phyloP scores from a whole-genome alignment of 805 yeast genomes.

The Groenewaldozyma salmanticensis region DNA sequence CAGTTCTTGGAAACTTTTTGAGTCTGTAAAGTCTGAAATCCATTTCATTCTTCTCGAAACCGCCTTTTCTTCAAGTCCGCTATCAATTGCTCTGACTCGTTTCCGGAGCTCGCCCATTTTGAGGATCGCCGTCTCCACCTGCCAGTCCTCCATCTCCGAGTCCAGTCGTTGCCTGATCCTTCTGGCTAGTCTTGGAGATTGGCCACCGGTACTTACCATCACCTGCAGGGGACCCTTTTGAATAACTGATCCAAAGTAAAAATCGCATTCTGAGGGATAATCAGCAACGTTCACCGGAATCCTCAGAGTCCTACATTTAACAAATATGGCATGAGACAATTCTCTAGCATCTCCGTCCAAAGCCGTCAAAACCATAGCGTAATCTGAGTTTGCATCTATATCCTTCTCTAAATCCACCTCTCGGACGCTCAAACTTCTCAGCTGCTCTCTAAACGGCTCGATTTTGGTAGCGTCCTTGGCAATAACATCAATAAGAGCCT shows the following conservation, averaged over 20 bases:
- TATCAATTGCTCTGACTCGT: constrained; percentile 40
- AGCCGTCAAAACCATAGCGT: constrained; percentile 64
- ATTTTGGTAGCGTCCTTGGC: constrained; percentile 14
- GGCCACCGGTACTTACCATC: constrained; percentile 77
- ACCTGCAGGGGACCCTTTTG: constrained; percentile 65
- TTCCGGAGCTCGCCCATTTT: constrained; percentile 50
- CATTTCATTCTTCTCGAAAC: constrained; percentile 61
- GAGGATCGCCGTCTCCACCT: constrained; percentile 46
- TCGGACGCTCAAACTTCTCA: constrained; percentile 8
- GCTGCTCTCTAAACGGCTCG: constrained; percentile 4
- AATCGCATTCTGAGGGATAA: constrained; percentile 75
- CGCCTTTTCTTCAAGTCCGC: constrained; percentile 18
- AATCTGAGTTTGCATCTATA: constrained; percentile 22
- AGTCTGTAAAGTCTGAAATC: constrained; percentile 58
- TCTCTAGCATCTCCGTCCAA: constrained; percentile 51
- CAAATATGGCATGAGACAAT: constrained; percentile 47
- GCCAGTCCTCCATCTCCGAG: constrained; percentile 31
- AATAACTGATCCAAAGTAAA: constrained; percentile 73
- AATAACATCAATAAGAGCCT: constrained; percentile 60
- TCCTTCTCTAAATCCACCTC: constrained; percentile 1
- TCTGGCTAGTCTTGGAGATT: constrained; percentile 66
- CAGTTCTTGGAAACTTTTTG: constrained; percentile 50
- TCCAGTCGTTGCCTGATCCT: constrained; percentile 49
- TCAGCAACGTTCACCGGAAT: constrained; percentile 72
- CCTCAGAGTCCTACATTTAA: constrained; percentile 35